Base-by-base conservation (phyloP, 148 eudicot species). In the Fallopia convolvulus region DNA sequence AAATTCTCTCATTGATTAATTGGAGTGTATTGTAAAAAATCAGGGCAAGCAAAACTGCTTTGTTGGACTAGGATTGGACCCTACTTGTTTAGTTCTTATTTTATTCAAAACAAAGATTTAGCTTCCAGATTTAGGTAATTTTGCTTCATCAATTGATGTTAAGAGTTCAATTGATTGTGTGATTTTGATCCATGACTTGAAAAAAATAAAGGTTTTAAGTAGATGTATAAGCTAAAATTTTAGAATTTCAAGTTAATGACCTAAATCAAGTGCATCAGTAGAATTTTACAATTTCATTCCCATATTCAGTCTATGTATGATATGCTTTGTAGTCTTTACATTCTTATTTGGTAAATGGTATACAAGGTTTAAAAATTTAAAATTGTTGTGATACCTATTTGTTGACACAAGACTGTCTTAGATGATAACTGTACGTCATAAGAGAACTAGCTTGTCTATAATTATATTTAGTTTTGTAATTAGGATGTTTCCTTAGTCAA, bases 401-500 rank as follows among this genome's bases (percentile, higher is more conserved):
- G 65, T 32, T 58, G 65, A 58, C 32, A 3, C 60, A 58, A 58
- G 32, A 58, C 30, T 58, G 13, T 58, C 30, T 58, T 9, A 20
- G 7, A 58, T 58, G 21, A 58, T 58, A 53, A 53, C 5, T n/a
- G 8, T 53, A 53, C 2, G 0, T 58, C 12, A 58, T 21, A 58
- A 21, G 65, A 58, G 30, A 58, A 20, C 65, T 20, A 58, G 30
- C 65, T 58, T 58, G 65, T 21, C 30, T 58, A 20, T 21, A 20
- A 23, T 20, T 58, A 58, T 20, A 18, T 14, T 2, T 21, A 4
- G 21, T 20, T 58, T 30, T 8, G 21, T 60, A 61, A 72, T 71
- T 58, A 47, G 80, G 84, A 81, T 81, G 82, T 79, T 84, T 81
- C 84, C 80, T 36, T 23, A 56, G 79, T 77, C 82, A 70, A 74